Percentiles rank a stretch among this genome's conserved stretches.
Evolutionary conservation across 768 basidiomycete genomes (phyloP).

Genomic region (Boletus reticuloceps): DNA sequence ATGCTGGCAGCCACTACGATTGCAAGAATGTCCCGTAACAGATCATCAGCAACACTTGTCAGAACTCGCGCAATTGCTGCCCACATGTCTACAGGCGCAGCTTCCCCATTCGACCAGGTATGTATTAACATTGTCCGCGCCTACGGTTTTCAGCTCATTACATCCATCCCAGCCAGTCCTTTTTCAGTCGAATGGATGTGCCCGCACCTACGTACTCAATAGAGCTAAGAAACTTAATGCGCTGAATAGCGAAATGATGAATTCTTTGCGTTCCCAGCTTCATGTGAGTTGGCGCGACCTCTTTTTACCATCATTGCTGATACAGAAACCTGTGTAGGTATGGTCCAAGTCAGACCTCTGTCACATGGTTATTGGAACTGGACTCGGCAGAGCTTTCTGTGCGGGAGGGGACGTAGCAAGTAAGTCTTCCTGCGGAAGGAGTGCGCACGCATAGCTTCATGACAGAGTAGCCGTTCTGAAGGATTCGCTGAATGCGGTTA

Average conservation of each 20-base stretch:
- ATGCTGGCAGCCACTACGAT: slow-evolving; percentile 28
- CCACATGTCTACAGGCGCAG: slow-evolving; percentile 32
- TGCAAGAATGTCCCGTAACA: slow-evolving; percentile 31
- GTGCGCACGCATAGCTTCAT: slow-evolving; percentile 4
- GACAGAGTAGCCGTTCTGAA: slow-evolving; percentile 50
- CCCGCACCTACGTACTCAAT: slow-evolving; percentile 77
- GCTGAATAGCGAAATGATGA: slow-evolving; percentile 76
- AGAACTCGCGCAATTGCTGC: slow-evolving; percentile 32
- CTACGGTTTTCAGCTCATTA: not conserved
- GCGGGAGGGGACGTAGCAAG: slow-evolving; percentile 93
- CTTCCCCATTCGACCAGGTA: slow-evolving; percentile 26
- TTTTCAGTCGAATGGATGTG: slow-evolving; percentile 63
- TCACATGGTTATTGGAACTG: slow-evolving; percentile 69
- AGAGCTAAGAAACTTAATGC: slow-evolving; percentile 80
- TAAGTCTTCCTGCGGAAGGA: slow-evolving; percentile 38
- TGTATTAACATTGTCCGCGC: not conserved
- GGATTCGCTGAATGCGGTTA: slow-evolving; percentile 47
- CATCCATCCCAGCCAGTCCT: slow-evolving; percentile 46
- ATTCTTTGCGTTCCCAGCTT: slow-evolving; percentile 65
- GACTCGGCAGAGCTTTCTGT: slow-evolving; percentile 79
- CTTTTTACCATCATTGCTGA: slow-evolving; percentile 3
- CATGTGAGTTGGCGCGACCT: slow-evolving; percentile 48
- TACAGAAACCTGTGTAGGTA: slow-evolving; percentile 45
- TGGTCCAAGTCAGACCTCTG: slow-evolving; percentile 73
- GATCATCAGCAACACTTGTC: slow-evolving; percentile 23